Evolutionary conservation across 2,329 filamentous ascomycete species (phyloP), one percentile per base, ranked within the genome.

Genomic region (Ophiostoma piceae): DNA sequence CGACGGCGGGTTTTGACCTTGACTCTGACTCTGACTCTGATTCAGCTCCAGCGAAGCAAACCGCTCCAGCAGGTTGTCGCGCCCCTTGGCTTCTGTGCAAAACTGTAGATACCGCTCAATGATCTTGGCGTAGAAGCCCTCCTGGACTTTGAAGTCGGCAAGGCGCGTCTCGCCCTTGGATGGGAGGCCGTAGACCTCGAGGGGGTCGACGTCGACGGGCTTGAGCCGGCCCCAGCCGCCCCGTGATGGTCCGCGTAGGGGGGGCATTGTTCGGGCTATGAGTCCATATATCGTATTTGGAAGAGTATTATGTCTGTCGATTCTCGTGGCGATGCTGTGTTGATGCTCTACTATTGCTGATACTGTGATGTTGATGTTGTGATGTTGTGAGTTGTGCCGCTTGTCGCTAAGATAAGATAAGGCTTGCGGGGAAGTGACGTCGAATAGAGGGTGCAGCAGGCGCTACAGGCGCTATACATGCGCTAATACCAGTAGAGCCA

Each of bases 81-180:
- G 84, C 76, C 90, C 87, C 70, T 88, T 86, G 19, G 88, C 87
- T 47, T 89, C 84, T 67, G 91, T 91, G 82, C 93, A 96, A 78
- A 97, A 96, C 73, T 88, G 87, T 86, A 97, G 90, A 80, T 96
- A 97, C 67, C 92, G 88, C 77, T 94, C 90, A 71, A 94, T 88
- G 75, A 97, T 96, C 77, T 89, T 92, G 77, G 89, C 88, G 79
- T 94, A 97, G 82, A 94, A 97, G 69, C 83, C 83, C 78, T 96
- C 91, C 80, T 98, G 94, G 8, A 86, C 86, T 80, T 91, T 92
- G 79, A 85, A 82, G 75, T 94, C 88, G 71, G 92, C 85, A 47
- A 94, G 81, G 93, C 91, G 90, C 66, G 85, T 91, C 79, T 98
- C 94, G 68, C 94, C 94, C 77, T 97, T 97, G 1, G 93, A 97